Conservation (phyloP, 306 rosid genomes). For the Rosa lucieae region DNA sequence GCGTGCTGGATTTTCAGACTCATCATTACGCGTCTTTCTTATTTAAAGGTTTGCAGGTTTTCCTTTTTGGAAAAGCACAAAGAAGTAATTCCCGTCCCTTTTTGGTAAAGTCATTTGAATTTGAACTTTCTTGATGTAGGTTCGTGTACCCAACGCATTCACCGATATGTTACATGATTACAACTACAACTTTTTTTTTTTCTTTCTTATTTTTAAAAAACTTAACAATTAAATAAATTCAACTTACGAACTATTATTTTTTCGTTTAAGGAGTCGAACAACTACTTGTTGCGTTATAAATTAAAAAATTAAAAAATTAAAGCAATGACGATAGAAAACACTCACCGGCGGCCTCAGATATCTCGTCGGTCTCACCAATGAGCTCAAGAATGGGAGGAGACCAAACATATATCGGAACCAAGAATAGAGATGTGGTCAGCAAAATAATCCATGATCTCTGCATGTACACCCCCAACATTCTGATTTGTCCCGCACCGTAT, state of each 20-base stretch:
- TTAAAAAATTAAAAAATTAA: neutral
- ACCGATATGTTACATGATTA: neutral
- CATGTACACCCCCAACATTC: conserved; percentile 81
- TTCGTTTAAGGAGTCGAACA: too few species aligned
- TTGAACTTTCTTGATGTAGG: neutral
- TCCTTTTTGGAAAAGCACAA: neutral
- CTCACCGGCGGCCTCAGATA: conserved; percentile 69
- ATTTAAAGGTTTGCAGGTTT: neutral
- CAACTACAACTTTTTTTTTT: too few species aligned
- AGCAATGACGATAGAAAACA: neutral
- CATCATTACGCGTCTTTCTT: neutral
- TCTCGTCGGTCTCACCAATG: conserved; percentile 49
- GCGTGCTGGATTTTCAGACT: too few species aligned
- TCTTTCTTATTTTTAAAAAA: neutral
- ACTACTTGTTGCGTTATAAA: neutral
- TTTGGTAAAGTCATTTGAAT: neutral
- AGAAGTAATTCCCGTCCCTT: too few species aligned
- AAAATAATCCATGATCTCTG: conserved; percentile 85
- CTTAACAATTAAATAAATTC: neutral
- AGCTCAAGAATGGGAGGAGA: conserved; percentile 58
- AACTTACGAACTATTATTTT: neutral
- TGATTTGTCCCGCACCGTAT: conserved; percentile 62
- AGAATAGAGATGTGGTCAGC: conserved; percentile 36
- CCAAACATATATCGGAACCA: conserved; percentile 71
- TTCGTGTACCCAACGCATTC: neutral